Percentiles rank a stretch among this genome's conserved stretches.
Conservation (phyloP, 768 basidiomycete species). For the Tulasnella sp. region DNA sequence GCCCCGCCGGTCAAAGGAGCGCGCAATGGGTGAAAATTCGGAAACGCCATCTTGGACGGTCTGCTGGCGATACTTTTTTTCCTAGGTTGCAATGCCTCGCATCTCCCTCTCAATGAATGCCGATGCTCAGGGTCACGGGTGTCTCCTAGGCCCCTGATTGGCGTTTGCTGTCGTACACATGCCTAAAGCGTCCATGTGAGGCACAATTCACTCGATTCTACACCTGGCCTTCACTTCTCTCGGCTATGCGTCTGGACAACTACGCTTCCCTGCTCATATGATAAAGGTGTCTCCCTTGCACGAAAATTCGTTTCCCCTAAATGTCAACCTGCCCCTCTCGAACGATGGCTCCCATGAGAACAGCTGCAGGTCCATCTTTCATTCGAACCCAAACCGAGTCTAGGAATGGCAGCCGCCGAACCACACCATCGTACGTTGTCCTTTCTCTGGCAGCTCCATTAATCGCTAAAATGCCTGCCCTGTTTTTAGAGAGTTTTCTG, state of each 20-base stretch:
- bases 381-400: too few relatives aligned
- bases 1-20: too few relatives aligned
- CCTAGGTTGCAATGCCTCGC: too few relatives aligned
- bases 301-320: neutral
- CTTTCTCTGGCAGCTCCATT: neutral
- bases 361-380: too few relatives aligned
- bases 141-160: neutral
- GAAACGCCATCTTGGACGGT: too few relatives aligned
- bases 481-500: neutral
- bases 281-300: neutral
- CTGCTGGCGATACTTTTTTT: too few relatives aligned
- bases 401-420: neutral
- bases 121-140: neutral
- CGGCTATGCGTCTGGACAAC: too few relatives aligned
- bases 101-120: neutral
- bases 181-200: neutral
- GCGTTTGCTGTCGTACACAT: neutral
- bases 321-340: neutral
- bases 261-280: neutral
- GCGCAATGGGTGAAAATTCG: too few relatives aligned
- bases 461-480: neutral
- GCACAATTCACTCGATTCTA: neutral
- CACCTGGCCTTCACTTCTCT: too few relatives aligned
- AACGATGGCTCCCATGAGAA: too few relatives aligned
- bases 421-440: neutral